Conservation (phyloP, 352 stramenopile species). For the Phytophthora ramorum region DNA sequence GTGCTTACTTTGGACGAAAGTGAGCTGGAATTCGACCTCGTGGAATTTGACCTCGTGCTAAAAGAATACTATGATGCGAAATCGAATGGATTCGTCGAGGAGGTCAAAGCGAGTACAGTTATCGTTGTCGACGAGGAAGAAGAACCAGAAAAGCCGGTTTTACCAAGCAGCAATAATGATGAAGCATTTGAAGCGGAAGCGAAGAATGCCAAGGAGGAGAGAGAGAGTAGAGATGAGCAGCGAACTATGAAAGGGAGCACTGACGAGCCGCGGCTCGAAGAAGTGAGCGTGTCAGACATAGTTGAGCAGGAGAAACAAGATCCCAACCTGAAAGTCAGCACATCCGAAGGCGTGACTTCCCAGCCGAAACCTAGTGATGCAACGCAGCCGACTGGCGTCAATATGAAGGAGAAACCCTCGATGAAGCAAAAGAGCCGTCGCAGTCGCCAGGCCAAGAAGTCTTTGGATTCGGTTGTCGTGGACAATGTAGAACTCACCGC, state of each 20-base stretch:
- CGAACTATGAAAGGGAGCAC: neutral
- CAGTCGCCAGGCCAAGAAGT: constrained; percentile 13
- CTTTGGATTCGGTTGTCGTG: constrained; percentile 3
- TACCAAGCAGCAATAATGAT: constrained; percentile 2
- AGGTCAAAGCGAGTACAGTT: constrained; percentile 8
- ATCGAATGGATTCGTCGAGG: constrained; percentile 9
- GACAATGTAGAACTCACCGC: constrained; percentile 6
- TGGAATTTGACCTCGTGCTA: neutral
- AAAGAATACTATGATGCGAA: neutral
- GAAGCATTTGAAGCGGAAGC: neutral
- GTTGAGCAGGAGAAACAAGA: constrained; percentile 2
- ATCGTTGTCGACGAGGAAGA: constrained; percentile 8
- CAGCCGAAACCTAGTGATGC: constrained; percentile 4
- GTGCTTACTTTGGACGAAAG: neutral
- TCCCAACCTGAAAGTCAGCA: constrained; percentile 2
- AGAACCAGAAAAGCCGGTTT: neutral
- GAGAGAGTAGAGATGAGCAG: neutral
- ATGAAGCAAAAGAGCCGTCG: constrained; percentile 15
- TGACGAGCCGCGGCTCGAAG: constrained; percentile 6
- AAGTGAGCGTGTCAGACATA: neutral
- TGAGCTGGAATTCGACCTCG: constrained; percentile 1
- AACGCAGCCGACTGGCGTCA: neutral
- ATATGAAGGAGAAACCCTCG: constrained; percentile 21
- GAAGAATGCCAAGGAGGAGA: constrained; percentile 2
- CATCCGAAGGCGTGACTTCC: neutral